phyloP scores from a whole-genome alignment of 2,329 filamentous ascomycete genomes.

The Epicoccum sorghinum region DNA sequence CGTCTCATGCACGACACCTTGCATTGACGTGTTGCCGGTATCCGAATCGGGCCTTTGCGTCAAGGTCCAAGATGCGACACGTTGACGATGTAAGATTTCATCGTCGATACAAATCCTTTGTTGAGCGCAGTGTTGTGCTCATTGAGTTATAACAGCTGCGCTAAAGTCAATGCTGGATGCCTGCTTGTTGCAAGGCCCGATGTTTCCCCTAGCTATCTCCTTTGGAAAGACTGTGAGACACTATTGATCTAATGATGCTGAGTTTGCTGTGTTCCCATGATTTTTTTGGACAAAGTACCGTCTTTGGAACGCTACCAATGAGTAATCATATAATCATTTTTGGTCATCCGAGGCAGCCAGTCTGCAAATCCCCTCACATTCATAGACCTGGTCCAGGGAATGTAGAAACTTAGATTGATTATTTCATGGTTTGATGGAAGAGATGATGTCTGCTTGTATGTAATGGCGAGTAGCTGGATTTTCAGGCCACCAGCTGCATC shows the following conservation, averaged over 20 bases:
- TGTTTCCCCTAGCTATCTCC: conserved; percentile 7
- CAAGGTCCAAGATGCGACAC: background rate
- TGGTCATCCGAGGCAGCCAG: too few relatives aligned
- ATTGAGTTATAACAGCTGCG: background rate
- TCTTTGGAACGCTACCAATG: too few relatives aligned
- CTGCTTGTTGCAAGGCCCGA: background rate
- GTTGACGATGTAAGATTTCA: background rate
- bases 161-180: background rate
- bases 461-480: background rate
- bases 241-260: background rate
- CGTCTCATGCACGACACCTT: conserved; percentile 10
- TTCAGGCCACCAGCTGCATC: conserved; percentile 1
- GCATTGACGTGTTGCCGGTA: conserved; percentile 10
- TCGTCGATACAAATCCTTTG: background rate
- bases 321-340: too few relatives aligned
- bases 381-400: background rate
- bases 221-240: background rate
- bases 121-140: background rate
- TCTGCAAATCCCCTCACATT: background rate
- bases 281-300: too few relatives aligned
- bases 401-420: background rate
- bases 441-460: background rate
- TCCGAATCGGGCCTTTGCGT: conserved; percentile 16
- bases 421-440: background rate
- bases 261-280: too few relatives aligned